Base-by-base conservation (phyloP, 352 stramenopile genomes). In the Pythium inflatum region DNA sequence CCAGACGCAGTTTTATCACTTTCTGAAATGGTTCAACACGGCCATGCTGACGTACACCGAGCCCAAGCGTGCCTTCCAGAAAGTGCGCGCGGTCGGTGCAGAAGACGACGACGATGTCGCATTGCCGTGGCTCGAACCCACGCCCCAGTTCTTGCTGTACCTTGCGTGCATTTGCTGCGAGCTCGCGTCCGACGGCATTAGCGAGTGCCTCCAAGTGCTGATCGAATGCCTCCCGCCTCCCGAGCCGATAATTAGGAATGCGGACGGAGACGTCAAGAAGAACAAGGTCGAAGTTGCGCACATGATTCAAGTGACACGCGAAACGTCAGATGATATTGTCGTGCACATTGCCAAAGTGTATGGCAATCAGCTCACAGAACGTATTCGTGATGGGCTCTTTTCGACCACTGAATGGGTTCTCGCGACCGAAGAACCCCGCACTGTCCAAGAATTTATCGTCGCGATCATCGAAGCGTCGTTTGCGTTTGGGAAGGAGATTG, bases 21-120 rank as follows among this genome's bases (percentile, higher is more conserved):
- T 93, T 50, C 61, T 95, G 2, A 88, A 89, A 62, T 95, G 88
- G 88, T 92, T 94, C 51, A 94, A 92, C 57, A 56, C 59, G 7
- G 74, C 81, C 0, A 65, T 89, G 49, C 59, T 92, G 16, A 79
- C 76, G 65, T 95, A 92, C 77, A 87, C 81, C 11, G 86, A 94
- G 43, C 77, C 82, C 1, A 89, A 89, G 64, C 82, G 85, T 2
- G 81, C 82, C 30, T 92, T 90, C 55, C 54, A 75, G 45, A 58
- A 60, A 50, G 40, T 36, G 22, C 24, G 62, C 14, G 49, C 24
- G 18, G 13, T 38, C 14, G 36, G 27, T 7, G 36, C 31, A 43
- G 56, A 74, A 18, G 65, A 79, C 3, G 65, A 77, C 43, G 69
- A 91, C n/a, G 65, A 56, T 33, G 60, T 81, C 12, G 49, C 38